Evolutionary conservation across 345 rosid genomes (phyloP).

Genomic region (Camelina laxa): DNA sequence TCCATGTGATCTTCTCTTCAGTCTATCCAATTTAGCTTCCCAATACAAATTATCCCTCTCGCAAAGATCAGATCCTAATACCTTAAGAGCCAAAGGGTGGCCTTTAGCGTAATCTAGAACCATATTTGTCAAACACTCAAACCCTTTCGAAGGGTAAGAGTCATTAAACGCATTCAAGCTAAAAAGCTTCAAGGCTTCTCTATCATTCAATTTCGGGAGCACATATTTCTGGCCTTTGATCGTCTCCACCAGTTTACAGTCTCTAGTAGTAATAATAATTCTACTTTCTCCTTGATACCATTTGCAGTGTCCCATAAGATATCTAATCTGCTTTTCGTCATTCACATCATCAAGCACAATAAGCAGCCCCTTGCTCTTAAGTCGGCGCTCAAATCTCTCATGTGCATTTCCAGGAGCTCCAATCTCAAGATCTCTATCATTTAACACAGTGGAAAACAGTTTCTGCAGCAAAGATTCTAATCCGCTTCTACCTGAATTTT

Average conservation of each 20-base stretch:
- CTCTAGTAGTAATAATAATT: constrained; percentile 46
- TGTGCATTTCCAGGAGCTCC: constrained; percentile 41
- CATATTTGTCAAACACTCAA: constrained; percentile 27
- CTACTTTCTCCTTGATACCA: constrained; percentile 45
- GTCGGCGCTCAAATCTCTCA: constrained; percentile 31
- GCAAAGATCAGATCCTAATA: constrained; percentile 44
- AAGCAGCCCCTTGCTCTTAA: constrained; percentile 40
- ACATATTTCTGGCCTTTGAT: constrained; percentile 37
- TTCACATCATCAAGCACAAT: constrained; percentile 48
- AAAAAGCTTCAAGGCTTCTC: constrained; percentile 47
- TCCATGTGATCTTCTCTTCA: constrained; percentile 34
- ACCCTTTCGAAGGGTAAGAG: constrained; percentile 15
- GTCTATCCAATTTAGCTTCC: constrained; percentile 40
- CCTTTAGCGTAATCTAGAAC: constrained; percentile 48
- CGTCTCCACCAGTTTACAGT: constrained; percentile 38
- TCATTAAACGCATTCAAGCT: constrained; percentile 33
- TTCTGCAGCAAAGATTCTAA: constrained; percentile 30
- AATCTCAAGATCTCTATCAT: constrained; percentile 15
- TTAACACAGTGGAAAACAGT: constrained; percentile 26
- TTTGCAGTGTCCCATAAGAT: constrained; percentile 38
- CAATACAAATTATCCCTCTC: constrained; percentile 26
- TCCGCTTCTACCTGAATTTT: constrained; percentile 26
- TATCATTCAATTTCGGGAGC: constrained; percentile 32
- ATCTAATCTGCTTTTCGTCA: constrained; percentile 27
- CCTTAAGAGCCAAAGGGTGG: constrained; percentile 52